Evolutionary conservation across 2,329 filamentous ascomycete species (phyloP).

Genomic region (Verticillium longisporum): DNA sequence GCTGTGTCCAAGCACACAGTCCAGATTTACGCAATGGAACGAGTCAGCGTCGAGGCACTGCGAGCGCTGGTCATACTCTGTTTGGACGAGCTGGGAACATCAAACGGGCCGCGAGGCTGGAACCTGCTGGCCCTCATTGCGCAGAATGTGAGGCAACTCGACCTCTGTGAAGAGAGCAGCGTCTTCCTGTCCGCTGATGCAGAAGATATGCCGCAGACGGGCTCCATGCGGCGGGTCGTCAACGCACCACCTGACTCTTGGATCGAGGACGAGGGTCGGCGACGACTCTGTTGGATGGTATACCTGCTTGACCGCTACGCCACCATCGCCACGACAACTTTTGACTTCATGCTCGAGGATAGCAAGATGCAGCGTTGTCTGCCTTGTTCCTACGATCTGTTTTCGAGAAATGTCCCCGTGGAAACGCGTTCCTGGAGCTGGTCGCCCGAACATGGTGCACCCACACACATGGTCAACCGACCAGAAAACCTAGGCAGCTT

Average conservation of each 20-base stretch:
- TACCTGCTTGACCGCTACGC: constrained; percentile 37
- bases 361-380: constrained; percentile 30
- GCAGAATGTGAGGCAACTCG: constrained; percentile 30
- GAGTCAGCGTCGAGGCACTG: constrained; percentile 30
- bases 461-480: constrained; percentile 14
- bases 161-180: constrained; percentile 30
- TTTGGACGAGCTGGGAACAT: constrained; percentile 33
- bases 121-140: constrained; percentile 31
- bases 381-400: constrained; percentile 36
- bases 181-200: constrained; percentile 26
- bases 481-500: constrained; percentile 37
- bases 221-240: constrained; percentile 25
- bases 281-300: constrained; percentile 36
- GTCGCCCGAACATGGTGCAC: constrained; percentile 16
- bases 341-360: constrained; percentile 35
- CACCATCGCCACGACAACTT: constrained; percentile 30
- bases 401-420: constrained; percentile 34
- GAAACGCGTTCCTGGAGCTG: constrained; percentile 26
- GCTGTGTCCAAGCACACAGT: constrained; percentile 29
- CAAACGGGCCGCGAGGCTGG: constrained; percentile 34
- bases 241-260: constrained; percentile 30
- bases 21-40: constrained; percentile 33
- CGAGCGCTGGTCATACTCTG: constrained; percentile 32
- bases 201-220: constrained; percentile 23
- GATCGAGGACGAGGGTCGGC: constrained; percentile 36